Base-by-base conservation (phyloP, 2,329 filamentous ascomycete genomes). In the Geosmithia flava region DNA sequence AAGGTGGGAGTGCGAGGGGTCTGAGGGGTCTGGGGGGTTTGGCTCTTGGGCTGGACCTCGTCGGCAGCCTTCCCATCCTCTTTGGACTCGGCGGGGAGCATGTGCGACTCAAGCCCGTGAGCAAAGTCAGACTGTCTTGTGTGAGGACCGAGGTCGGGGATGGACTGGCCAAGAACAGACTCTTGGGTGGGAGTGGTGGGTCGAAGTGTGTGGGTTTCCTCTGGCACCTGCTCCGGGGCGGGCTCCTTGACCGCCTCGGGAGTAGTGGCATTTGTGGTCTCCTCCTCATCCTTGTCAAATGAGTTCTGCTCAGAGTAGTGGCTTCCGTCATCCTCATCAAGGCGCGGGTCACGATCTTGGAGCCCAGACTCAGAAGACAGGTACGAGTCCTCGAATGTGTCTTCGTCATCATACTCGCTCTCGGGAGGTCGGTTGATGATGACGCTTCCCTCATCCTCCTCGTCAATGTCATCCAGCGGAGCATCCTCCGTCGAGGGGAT, bases 401-500 rank as follows among this genome's bases (percentile, higher is more conserved):
- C 81, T 27, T 76, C 71, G 44, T 82, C 75, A 20, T 83, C 68
- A 13, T 76, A 74, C 33, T 76, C 71, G 33, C 76, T 71, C 19
- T 82, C 76, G 27, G 72, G 69, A 58, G 83, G 74, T 41, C 80
- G 71, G 55, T 84, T 87, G 58, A 90, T 81, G 45, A 84, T 73
- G 47, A 84, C 74, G 50, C 80, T 81, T 23, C 70, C 73, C 52
- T 73, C 75, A 3, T 37, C 33, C 40, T 74, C 66, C 23, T 72
- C 62, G 8, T 71, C 61, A 10, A 66, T 64, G 37, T 80, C 76
- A n/a, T 76, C 72, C 42, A 80, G 61, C 40, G 79, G 69, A 2
- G 75, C 78, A 54, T 81, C 81, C 64, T 96, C 91, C 15, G 88
- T 83, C 37, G 87, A 94, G 19, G 87, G 90, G 55, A 96, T 87